Conservation (phyloP, 331 rosid species). For the Spiraea crenata region DNA sequence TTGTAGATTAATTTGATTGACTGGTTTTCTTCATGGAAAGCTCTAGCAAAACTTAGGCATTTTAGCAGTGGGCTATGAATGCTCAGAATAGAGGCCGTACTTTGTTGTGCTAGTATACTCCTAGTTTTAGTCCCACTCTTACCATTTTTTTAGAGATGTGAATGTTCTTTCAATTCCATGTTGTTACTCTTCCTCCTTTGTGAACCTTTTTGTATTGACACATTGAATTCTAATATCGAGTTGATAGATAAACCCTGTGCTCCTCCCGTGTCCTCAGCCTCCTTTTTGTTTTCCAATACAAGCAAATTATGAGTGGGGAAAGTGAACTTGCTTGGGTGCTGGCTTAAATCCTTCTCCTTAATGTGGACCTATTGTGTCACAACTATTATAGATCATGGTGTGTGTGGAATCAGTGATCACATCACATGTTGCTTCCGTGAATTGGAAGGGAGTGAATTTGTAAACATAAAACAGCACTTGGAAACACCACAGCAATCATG, state of each 20-base stretch:
- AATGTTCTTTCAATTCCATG: conserved; percentile 31
- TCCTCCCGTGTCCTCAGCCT: not conserved
- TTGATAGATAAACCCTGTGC: not conserved
- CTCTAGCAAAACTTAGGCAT: conserved; percentile 13
- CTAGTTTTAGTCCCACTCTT: conserved; percentile 40
- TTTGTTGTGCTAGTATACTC: conserved; percentile 32
- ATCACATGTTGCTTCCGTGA: not conserved
- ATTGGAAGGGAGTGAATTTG: not conserved
- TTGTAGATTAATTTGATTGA: conserved; percentile 54
- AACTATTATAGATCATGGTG: not conserved
- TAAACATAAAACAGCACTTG: not conserved
- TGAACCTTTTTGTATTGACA: not conserved
- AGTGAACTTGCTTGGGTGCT: no score
- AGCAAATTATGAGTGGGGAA: no score
- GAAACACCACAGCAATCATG: not conserved
- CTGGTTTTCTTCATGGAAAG: conserved; percentile 17
- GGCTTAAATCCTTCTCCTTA: no score
- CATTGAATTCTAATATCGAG: conserved; percentile 16
- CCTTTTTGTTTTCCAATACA: not conserved
- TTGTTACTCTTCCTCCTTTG: conserved; percentile 26
- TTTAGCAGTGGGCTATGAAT: conserved; percentile 22
- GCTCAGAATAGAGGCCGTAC: conserved; percentile 21
- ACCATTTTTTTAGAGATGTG: conserved; percentile 31
- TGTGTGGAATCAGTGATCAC: not conserved
- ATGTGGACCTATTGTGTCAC: no score